Evolutionary conservation across 2,329 filamentous ascomycete genomes (phyloP), one percentile per base, ranked within the genome.

Genomic region (Sphaerostilbella broomeana): DNA sequence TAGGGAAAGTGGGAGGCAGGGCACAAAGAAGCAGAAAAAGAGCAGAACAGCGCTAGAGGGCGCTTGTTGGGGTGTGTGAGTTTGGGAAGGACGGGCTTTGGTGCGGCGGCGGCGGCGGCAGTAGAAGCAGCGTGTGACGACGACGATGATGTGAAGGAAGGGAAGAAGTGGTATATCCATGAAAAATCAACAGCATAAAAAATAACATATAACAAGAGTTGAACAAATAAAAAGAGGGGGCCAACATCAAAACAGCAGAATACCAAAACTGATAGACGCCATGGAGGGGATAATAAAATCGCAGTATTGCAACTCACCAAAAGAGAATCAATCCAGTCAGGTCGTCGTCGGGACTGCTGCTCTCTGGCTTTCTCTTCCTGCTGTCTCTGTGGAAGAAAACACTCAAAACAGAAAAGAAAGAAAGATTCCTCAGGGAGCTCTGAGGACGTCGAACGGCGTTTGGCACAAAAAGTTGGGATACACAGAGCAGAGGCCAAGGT

Each of bases 401-500:
- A 41, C 28, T 30, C 33, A 41, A 22, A 19, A 41, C 24, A 29
- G 26, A 24, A 27, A 38, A 29, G 13, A 35, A 35, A 15, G 20
- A 18, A 36, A 19, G 25, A 29, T 16, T 13, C 26, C 32, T 15
- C 19, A 17, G 9, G 25, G 17, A 39, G 29, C 37, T 17, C 37
- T 13, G 30, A 41, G 38, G 27, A 19, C 19, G 32, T 33, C 26
- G 21, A 43, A 43, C 22, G 37, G 30, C 22, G 33, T 40, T n/a
- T n/a, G n/a, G n/a, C n/a, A n/a, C n/a, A 32, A 13, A 41, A 44
- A 27, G 42, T 40, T 36, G 30, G 18, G 42, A 35, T 41, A 32
- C 12, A 25, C 34, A 28, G 40, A 43, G 38, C 43, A 42, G 37
- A 50, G 40, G 45, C 44, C n/a, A n/a, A n/a, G 47, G 43, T 27